A percentile compares a stretch with the other conserved stretches of the same genome.
Conservation (phyloP, 768 basidiomycete genomes). For the Mrakia blollopis region DNA sequence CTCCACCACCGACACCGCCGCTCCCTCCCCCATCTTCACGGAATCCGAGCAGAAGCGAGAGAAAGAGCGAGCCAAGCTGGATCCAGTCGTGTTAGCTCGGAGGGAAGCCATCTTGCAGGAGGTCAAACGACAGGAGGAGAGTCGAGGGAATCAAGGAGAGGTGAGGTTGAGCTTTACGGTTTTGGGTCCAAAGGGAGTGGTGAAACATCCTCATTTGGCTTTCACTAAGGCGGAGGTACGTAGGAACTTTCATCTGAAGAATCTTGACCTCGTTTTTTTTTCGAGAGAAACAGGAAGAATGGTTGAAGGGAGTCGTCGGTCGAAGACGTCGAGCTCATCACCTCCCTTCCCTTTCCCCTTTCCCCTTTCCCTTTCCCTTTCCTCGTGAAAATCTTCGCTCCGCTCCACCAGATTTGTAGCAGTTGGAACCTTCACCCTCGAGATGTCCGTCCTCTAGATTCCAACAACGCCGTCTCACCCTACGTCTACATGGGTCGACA, state of each 20-base stretch:
- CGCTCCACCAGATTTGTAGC: neutral
- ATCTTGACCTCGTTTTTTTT: neutral
- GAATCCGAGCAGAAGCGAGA: neutral
- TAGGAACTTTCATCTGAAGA: no score
- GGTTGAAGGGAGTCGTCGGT: neutral
- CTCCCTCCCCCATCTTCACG: neutral
- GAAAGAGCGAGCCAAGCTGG: neutral
- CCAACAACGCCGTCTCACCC: slow-evolving; percentile 13
- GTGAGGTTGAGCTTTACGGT: slow-evolving; percentile 25
- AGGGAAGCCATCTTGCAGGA: slow-evolving; percentile 11
- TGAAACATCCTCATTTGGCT: slow-evolving; percentile 27
- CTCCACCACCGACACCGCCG: neutral
- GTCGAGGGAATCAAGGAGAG: neutral
- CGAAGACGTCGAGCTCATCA: neutral
- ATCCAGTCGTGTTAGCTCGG: neutral
- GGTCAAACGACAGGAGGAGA: slow-evolving; percentile 21
- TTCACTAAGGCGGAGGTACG: slow-evolving; percentile 26
- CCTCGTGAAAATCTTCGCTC: no score
- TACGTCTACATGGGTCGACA: slow-evolving; percentile 26
- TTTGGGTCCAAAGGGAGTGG: neutral
- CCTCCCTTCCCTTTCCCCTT: neutral
- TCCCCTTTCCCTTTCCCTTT: neutral
- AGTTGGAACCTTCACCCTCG: slow-evolving; percentile 17
- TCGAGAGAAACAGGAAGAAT: no score
- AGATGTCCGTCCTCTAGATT: slow-evolving; percentile 30